Base-by-base conservation (phyloP, 805 yeast genomes). In the Kodamaea leandrae region DNA sequence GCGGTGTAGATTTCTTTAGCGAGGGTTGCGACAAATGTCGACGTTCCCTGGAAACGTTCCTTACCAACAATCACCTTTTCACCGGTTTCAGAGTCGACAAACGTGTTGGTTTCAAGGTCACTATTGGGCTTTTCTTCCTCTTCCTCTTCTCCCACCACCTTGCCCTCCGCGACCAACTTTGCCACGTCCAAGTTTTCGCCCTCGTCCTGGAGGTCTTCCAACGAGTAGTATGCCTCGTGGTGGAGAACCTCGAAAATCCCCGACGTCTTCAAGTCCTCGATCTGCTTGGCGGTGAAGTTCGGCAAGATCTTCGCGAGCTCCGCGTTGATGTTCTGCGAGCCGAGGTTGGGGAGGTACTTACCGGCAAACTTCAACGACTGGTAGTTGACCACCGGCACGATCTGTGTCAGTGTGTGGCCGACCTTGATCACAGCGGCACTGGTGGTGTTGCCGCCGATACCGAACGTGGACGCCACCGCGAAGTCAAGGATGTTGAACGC, bases 11-110 rank as follows among this genome's bases (percentile, higher is more conserved):
- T 72, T 2, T 75, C 73, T 14, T 63, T 65, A 3, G 84, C 73
- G 15, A 91, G 71, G 16, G 57, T 55, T 4, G 63, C 68, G 24
- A 91, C 72, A 39, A 91, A 71, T 16, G 64, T 70, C 34, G 75
- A 79, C 26, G 84, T 68, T 1, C 97, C 98, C 57, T 77, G 82
- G 62, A 91, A 91, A 52, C 98, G 73, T 65, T 89, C 96, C 45
- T 82, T 85, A 2, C 98, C 98, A n/a, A 91, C 79, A 6, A 68
- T 67, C n/a, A 85, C 57, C 41, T 66, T 65, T 36, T 74, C 66
- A 3, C 86, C 84, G 3, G 66, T 52, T n/a, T 53, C 53, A 7
- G 73, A 61, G 61, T 86, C 95, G 21, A 68, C 57, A 56, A 90
- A 91, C 5, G 71, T 58, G 60, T 89, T 90, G n/a, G 66, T 73